A percentile compares a stretch with the other conserved stretches of the same genome.
Conservation (phyloP, 208 protist genomes). For the Wallacemonas collosoma region DNA sequence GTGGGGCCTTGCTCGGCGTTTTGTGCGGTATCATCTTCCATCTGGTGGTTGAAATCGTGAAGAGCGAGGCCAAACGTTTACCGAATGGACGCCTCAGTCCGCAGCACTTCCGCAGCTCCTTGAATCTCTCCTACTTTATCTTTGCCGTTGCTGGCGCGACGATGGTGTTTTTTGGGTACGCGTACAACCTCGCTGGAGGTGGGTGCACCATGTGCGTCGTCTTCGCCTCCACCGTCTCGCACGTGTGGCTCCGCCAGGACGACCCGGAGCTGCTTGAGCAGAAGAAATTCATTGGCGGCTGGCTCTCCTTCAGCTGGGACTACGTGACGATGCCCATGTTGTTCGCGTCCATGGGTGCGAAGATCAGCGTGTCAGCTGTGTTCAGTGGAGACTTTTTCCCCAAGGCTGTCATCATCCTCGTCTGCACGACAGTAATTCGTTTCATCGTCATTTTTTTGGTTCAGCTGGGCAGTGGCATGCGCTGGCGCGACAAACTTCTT, state of each 20-base stretch:
- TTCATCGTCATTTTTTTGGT: slow-evolving; percentile 52
- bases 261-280: slow-evolving; percentile 59
- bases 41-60: slow-evolving; percentile 74
- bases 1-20: slow-evolving; percentile 57
- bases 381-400: slow-evolving; percentile 74
- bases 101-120: slow-evolving; percentile 55
- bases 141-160: slow-evolving; percentile 49
- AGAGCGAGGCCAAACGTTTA: slow-evolving; percentile 64
- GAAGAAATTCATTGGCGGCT: slow-evolving; percentile 65
- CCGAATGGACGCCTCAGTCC: slow-evolving; percentile 66
- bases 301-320: slow-evolving; percentile 75
- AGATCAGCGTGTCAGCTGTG: slow-evolving; percentile 60
- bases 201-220: slow-evolving; percentile 76
- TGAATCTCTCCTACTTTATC: slow-evolving; percentile 61
- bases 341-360: slow-evolving; percentile 75
- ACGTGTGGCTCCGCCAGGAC: slow-evolving; percentile 58
- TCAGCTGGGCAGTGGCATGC: slow-evolving; percentile 53
- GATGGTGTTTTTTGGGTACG: slow-evolving; percentile 77
- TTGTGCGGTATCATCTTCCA: slow-evolving; percentile 64
- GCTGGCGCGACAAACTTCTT: slow-evolving; percentile 58
- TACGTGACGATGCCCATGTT: slow-evolving; percentile 70
- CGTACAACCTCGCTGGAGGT: slow-evolving; percentile 57
- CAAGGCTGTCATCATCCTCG: slow-evolving; percentile 63
- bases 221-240: slow-evolving; percentile 72
- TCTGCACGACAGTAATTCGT: slow-evolving; percentile 57